These are phyloP conservation scores for Eutrema japonicum DNA, from an alignment of 345 rosid genomes.

Conservation along the genomic window DNA sequence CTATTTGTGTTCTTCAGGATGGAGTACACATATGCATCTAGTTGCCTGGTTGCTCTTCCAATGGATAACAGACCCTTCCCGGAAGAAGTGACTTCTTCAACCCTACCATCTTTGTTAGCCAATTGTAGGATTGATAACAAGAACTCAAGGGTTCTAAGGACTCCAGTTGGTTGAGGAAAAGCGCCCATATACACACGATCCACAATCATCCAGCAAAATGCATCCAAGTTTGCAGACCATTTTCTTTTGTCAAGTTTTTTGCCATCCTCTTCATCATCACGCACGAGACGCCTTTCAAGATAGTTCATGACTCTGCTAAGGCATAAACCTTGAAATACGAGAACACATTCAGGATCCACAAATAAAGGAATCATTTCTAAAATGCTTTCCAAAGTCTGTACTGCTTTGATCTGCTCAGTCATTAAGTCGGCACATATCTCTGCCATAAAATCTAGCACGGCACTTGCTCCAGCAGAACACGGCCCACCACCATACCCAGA, in stretches of 20 bases:
- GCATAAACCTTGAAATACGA: slow-evolving; percentile 90
- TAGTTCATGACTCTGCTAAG: slow-evolving; percentile 89
- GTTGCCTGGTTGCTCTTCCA: slow-evolving; percentile 73
- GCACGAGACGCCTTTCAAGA: slow-evolving; percentile 89
- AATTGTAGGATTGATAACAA: slow-evolving; percentile 84
- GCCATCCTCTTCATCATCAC: slow-evolving; percentile 93
- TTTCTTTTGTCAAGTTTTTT: slow-evolving; percentile 82
- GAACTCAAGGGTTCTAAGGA: slow-evolving; percentile 76
- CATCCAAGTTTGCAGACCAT: slow-evolving; percentile 92
- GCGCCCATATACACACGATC: slow-evolving; percentile 94
- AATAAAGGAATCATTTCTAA: slow-evolving; percentile 79
- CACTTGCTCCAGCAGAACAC: slow-evolving; percentile 94
- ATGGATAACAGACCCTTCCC: slow-evolving; percentile 85
- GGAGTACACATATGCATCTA: slow-evolving; percentile 83
- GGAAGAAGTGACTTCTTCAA: slow-evolving; percentile 76
- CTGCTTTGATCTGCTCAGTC: slow-evolving; percentile 88
- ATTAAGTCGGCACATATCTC: slow-evolving; percentile 84
- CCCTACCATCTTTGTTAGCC: slow-evolving; percentile 91
- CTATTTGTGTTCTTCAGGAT: slow-evolving; percentile 86
- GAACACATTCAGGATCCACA: slow-evolving; percentile 77
- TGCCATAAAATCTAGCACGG: slow-evolving; percentile 86
- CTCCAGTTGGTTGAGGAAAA: slow-evolving; percentile 78
- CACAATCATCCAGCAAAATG: slow-evolving; percentile 90
- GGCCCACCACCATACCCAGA: slow-evolving; percentile 97
- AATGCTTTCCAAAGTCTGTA: slow-evolving; percentile 70